Evolutionary conservation across 805 yeast genomes (phyloP), one percentile per base, ranked within the genome.

Genomic region (Lipomyces kockii): DNA sequence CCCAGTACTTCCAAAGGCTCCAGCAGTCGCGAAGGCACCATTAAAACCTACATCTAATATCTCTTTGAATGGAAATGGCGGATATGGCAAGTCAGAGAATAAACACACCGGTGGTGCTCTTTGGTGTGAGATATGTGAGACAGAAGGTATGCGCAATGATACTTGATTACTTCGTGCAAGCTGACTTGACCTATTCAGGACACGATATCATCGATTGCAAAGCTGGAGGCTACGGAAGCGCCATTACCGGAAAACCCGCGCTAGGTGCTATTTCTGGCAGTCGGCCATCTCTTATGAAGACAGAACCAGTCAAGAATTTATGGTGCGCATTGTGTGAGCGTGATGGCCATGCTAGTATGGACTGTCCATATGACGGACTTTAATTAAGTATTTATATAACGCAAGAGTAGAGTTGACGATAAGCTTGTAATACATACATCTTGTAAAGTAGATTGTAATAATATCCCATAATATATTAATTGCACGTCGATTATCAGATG

Each of bases 271-370:
- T 22, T 9, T 22, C 29, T 29, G 49, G 60, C 25, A 29, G 37
- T 17, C 20, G 49, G 20, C 34, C 11, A 22, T 52, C 55, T 52
- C 55, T 29, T 5, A 52, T 14, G 17, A 52, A 52, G n/a, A 25
- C n/a, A 12, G 32, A 22, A 25, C 22, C 55, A 52, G 55, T 20
- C 1, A 83, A 93, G 56, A 80, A 80, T 34, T 83, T 86, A 69
- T 94, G 97, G 97, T 94, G 99, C 80, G 97, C 97, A 0, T 81
- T 92, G 62, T 94, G 99, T 79, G 98, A 94, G 77, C 81, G 91
- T 63, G 87, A 86, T 57, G 99, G 98, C 0, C 99, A 94, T 76
- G 88, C 87, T 59, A 89, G 95, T 71, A 82, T 88, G 37, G 92
- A 92, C 64, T 94, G 99, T 78, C 97, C 97, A 0, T 92, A 86